These are phyloP conservation scores for Madurella mycetomatis DNA, from an alignment of 2,329 filamentous ascomycete genomes.

Conservation along the genomic window DNA sequence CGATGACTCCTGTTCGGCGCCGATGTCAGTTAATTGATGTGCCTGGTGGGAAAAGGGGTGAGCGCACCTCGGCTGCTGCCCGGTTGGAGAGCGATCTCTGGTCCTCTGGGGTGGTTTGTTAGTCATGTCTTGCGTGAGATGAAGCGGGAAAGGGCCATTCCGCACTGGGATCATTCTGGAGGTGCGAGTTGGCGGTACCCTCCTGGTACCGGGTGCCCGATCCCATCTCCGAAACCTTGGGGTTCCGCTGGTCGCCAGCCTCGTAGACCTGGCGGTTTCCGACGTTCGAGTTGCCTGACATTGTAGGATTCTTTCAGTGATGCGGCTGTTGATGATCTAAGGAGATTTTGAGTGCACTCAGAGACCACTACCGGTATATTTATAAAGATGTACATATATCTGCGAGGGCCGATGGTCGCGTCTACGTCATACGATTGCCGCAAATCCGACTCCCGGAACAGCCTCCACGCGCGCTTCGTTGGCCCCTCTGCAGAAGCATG, in stretches of 20 bases:
- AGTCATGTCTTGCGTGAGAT: slow-evolving; percentile 7
- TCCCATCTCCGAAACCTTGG: slow-evolving; percentile 47
- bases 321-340: background rate
- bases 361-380: no score
- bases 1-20: slow-evolving; percentile 17
- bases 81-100: slow-evolving; percentile 68
- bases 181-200: slow-evolving; percentile 66
- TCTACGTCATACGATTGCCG: no score
- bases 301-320: slow-evolving; percentile 20
- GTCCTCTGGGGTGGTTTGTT: slow-evolving; percentile 50
- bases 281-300: slow-evolving; percentile 56
- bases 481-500: no score
- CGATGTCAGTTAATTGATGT: background rate
- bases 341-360: no score
- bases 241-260: slow-evolving; percentile 69
- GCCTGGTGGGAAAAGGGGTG: background rate
- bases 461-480: no score
- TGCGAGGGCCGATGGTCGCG: no score
- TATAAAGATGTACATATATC: no score
- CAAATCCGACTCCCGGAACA: no score
- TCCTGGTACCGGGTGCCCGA: slow-evolving; percentile 62
- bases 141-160: background rate
- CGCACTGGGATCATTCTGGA: slow-evolving; percentile 66
- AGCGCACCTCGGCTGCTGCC: slow-evolving; percentile 55
- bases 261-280: slow-evolving; percentile 66